phyloP scores from a whole-genome alignment of 2,329 filamentous ascomycete genomes.

The Thermothelomyces thermophilus region DNA sequence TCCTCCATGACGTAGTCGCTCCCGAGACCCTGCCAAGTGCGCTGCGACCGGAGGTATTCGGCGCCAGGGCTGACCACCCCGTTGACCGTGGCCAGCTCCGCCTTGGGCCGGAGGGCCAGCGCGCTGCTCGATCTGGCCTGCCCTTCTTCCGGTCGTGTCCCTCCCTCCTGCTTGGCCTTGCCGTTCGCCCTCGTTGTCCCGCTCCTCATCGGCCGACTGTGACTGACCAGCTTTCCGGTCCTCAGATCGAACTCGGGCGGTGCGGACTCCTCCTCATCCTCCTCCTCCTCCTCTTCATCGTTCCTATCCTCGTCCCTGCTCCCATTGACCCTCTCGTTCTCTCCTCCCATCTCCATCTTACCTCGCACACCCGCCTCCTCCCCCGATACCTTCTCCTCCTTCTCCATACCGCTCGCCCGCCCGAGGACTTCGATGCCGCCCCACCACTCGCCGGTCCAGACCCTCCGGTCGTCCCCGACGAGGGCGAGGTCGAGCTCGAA shows the following conservation, averaged over 20 bases:
- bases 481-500: constrained; percentile 83
- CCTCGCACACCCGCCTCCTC: too few species aligned
- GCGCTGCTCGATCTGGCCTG: constrained; percentile 30
- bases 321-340: constrained; percentile 24
- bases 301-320: constrained; percentile 46
- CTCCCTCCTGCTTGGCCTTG: constrained; percentile 21
- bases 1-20: constrained; percentile 66
- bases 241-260: constrained; percentile 88
- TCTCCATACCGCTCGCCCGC: constrained; percentile 25
- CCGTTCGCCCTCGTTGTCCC: constrained; percentile 30
- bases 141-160: constrained; percentile 3
- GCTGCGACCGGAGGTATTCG: constrained; percentile 71
- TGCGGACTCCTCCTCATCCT: constrained; percentile 61
- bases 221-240: constrained; percentile 74
- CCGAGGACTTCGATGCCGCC: constrained; percentile 72
- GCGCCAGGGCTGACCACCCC: constrained; percentile 87
- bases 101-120: constrained; percentile 50
- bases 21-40: constrained; percentile 88
- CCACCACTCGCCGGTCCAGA: constrained; percentile 87
- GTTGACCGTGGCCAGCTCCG: constrained; percentile 73
- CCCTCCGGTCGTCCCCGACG: constrained; percentile 63
- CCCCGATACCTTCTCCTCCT: constrained; percentile 19
- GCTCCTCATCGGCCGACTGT: constrained; percentile 66
- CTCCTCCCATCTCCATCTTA: constrained; percentile 12
- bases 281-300: constrained; percentile 42